These are phyloP conservation scores for Acanthamoeba castellanii DNA, from an alignment of 208 protist species.

Conservation along the genomic window DNA sequence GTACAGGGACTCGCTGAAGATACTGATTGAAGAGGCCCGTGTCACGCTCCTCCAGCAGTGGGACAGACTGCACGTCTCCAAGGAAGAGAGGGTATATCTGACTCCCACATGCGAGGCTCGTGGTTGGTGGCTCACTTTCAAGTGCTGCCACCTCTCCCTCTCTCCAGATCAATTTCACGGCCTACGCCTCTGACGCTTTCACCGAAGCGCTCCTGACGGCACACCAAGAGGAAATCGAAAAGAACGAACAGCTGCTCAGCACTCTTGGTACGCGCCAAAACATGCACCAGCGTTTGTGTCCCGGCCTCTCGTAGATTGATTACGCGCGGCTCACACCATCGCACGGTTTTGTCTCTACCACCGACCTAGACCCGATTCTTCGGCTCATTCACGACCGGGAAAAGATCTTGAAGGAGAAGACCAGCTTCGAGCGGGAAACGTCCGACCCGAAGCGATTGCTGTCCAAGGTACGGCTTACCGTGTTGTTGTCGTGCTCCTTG, in stretches of 20 bases:
- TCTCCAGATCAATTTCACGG: constrained; percentile 30
- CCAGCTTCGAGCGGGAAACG: background rate
- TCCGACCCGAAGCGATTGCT: constrained; percentile 43
- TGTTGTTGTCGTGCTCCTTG: background rate
- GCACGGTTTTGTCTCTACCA: background rate
- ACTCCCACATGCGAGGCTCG: background rate
- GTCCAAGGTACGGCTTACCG: background rate
- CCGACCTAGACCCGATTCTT: background rate
- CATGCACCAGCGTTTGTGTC: background rate
- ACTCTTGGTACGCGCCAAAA: background rate
- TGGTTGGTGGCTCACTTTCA: background rate
- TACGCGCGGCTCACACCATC: background rate
- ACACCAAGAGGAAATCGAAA: constrained; percentile 58
- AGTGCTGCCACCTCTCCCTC: too few relatives aligned
- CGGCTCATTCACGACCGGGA: constrained; percentile 7
- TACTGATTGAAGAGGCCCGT: constrained; percentile 3
- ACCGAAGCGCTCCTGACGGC: constrained; percentile 9
- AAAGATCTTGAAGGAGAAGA: constrained; percentile 49
- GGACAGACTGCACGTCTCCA: constrained; percentile 28
- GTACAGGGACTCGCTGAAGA: background rate
- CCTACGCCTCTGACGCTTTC: constrained; percentile 40
- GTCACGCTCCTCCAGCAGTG: background rate
- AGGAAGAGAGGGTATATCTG: constrained; percentile 24
- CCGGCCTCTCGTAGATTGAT: background rate
- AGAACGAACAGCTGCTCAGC: constrained; percentile 33